These are phyloP conservation scores for Aurifilum marmelostoma DNA, from an alignment of 2,329 filamentous ascomycete genomes.

Conservation along the genomic window DNA sequence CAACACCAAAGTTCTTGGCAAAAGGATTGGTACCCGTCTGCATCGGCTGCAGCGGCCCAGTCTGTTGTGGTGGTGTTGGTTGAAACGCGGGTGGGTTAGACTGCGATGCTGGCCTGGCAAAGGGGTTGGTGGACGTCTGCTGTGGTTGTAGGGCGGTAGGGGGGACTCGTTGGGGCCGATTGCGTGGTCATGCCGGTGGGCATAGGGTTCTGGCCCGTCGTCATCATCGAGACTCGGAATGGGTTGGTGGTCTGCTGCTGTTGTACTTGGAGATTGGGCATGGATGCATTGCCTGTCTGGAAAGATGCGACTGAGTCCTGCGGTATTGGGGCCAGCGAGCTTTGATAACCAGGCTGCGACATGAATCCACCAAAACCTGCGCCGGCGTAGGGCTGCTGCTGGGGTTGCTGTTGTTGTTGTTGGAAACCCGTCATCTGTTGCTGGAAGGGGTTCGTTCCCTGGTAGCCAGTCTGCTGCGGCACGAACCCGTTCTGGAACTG, in stretches of 20 bases:
- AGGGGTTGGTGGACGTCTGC: conserved; percentile 74
- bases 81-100: conserved; percentile 49
- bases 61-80: conserved; percentile 37
- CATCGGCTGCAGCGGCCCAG: conserved; percentile 48
- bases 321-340: conserved; percentile 58
- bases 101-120: conserved; percentile 67
- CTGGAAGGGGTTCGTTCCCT: conserved; percentile 48
- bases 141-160: conserved; percentile 56
- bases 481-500: conserved; percentile 46
- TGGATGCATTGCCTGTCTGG: conserved; percentile 46
- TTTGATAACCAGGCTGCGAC: conserved; percentile 62
- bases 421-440: conserved; percentile 41
- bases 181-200: conserved; percentile 50
- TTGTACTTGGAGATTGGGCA: conserved; percentile 50
- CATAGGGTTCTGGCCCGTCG: conserved; percentile 47
- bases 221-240: conserved; percentile 89
- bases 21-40: conserved; percentile 65
- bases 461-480: conserved; percentile 45
- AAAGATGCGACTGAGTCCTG: conserved; percentile 59
- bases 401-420: conserved; percentile 41
- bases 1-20: conserved; percentile 49
- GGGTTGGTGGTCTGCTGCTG: conserved; percentile 79
- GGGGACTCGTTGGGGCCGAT: conserved; percentile 44
- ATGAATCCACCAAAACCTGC: conserved; percentile 85
- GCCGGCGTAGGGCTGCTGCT: conserved; percentile 61